Conservation (phyloP, 768 basidiomycete species). For the Termitomyces sp. region DNA sequence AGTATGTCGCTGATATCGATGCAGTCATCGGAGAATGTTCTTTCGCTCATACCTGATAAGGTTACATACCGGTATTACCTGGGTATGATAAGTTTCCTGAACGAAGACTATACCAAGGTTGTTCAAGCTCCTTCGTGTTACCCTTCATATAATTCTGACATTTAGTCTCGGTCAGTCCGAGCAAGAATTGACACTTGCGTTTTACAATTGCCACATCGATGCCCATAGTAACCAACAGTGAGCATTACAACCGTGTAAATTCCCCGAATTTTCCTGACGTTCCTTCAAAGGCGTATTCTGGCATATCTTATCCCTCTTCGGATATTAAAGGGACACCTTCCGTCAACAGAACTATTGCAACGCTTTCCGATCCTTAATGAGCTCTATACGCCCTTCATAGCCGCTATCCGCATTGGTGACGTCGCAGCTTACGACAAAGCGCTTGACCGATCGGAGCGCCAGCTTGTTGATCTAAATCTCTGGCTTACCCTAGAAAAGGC, state of each 20-base stretch:
- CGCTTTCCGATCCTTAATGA: slow-evolving; percentile 69
- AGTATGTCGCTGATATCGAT: slow-evolving; percentile 31
- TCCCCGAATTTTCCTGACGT: background rate
- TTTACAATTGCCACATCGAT: slow-evolving; percentile 71
- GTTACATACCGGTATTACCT: slow-evolving; percentile 94
- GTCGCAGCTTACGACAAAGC: slow-evolving; percentile 77
- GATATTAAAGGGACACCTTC: slow-evolving; percentile 83
- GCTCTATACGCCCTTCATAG: slow-evolving; percentile 76
- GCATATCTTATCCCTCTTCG: slow-evolving; percentile 88
- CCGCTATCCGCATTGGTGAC: slow-evolving; percentile 74
- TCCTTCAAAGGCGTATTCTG: slow-evolving; percentile 67
- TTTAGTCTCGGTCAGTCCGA: slow-evolving; percentile 50
- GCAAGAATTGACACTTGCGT: slow-evolving; percentile 81
- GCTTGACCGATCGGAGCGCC: slow-evolving; percentile 61
- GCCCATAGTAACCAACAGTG: slow-evolving; percentile 82
- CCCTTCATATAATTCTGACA: background rate
- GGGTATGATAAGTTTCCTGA: slow-evolving; percentile 91
- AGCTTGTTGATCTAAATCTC: slow-evolving; percentile 81
- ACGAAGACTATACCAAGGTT: slow-evolving; percentile 86
- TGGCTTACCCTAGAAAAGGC: slow-evolving; percentile 87
- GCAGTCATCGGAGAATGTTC: background rate
- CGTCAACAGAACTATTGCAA: slow-evolving; percentile 62
- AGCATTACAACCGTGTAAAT: slow-evolving; percentile 16
- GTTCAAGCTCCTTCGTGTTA: slow-evolving; percentile 5
- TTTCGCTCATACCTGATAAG: slow-evolving; percentile 32